These are phyloP conservation scores for Daldinia bambusicola DNA, from an alignment of 495 filamentous ascomycete species.

Conservation along the genomic window DNA sequence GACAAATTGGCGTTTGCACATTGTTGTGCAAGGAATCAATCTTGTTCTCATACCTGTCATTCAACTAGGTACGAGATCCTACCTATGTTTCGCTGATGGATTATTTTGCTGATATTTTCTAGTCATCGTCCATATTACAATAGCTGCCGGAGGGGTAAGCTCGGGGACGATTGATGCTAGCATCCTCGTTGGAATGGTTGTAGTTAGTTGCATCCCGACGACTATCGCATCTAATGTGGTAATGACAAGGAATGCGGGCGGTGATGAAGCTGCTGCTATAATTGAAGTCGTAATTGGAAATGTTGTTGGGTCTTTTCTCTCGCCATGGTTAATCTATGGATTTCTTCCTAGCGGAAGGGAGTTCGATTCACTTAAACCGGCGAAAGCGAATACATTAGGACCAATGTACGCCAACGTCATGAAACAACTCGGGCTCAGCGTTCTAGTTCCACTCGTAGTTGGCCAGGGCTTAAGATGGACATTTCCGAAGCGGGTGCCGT, in stretches of 20 bases:
- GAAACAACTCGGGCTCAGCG: slow-evolving; percentile 63
- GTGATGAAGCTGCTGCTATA: slow-evolving; percentile 65
- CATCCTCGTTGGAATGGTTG: slow-evolving; percentile 64
- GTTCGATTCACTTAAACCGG: slow-evolving; percentile 59
- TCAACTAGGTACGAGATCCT: slow-evolving; percentile 42
- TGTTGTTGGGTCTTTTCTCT: slow-evolving; percentile 62
- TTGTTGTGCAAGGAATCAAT: slow-evolving; percentile 61
- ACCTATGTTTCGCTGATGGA: slow-evolving; percentile 1
- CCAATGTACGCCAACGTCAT: slow-evolving; percentile 64
- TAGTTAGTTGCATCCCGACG: slow-evolving; percentile 66
- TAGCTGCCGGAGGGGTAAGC: slow-evolving; percentile 56
- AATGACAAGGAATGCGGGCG: slow-evolving; percentile 65
- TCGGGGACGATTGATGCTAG: slow-evolving; percentile 57
- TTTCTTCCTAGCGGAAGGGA: slow-evolving; percentile 56
- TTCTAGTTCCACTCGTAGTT: slow-evolving; percentile 60
- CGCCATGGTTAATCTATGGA: slow-evolving; percentile 62
- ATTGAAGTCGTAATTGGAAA: slow-evolving; percentile 67
- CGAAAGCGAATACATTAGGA: slow-evolving; percentile 53
- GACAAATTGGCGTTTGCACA: slow-evolving; percentile 64
- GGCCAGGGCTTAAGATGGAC: slow-evolving; percentile 62
- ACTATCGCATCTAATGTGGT: slow-evolving; percentile 69
- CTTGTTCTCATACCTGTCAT: slow-evolving; percentile 63
- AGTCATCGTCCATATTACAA: slow-evolving; percentile 59
- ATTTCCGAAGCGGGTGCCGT: slow-evolving; percentile 55
- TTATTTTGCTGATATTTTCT: slow-evolving; percentile 42